Conservation (phyloP, 768 basidiomycete species). For the Tulasnella sp. region DNA sequence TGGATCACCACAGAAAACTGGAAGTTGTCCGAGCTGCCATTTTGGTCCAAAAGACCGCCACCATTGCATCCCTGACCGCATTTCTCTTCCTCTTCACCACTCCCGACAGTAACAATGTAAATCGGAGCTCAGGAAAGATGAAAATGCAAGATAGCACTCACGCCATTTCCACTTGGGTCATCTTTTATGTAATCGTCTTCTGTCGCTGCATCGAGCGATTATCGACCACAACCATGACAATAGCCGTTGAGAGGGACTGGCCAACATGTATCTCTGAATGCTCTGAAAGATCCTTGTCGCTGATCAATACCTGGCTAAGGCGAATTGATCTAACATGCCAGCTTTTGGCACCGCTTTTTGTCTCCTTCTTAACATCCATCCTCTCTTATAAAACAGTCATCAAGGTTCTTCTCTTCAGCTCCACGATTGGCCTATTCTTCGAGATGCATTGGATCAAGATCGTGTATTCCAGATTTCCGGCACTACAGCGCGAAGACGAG, state of each 20-base stretch:
- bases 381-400: conserved; percentile 28
- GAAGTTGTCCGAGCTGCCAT: conserved; percentile 31
- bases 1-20: conserved; percentile 31
- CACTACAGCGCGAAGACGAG: conserved; percentile 24
- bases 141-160: not conserved
- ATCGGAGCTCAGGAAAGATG: not conserved
- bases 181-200: conserved; percentile 28
- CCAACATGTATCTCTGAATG: conserved; percentile 31
- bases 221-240: conserved; percentile 31
- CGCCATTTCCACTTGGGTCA: conserved; percentile 20
- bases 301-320: conserved; percentile 33
- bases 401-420: too few relatives aligned
- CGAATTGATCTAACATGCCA: conserved; percentile 36
- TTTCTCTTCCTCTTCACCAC: conserved; percentile 23
- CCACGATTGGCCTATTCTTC: too few relatives aligned
- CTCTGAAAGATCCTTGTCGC: conserved; percentile 27
- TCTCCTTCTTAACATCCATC: conserved; percentile 33
- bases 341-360: conserved; percentile 39
- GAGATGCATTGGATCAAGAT: conserved; percentile 25
- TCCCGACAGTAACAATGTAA: not conserved
- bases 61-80: conserved; percentile 27
- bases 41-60: conserved; percentile 30
- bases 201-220: conserved; percentile 29
- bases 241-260: conserved; percentile 43
- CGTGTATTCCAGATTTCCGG: conserved; percentile 30